A percentile compares a stretch with the other conserved stretches of the same genome.
These are phyloP conservation scores for Apiospora malaysiana DNA, from an alignment of 2,329 filamentous ascomycete genomes.

Conservation along the genomic window DNA sequence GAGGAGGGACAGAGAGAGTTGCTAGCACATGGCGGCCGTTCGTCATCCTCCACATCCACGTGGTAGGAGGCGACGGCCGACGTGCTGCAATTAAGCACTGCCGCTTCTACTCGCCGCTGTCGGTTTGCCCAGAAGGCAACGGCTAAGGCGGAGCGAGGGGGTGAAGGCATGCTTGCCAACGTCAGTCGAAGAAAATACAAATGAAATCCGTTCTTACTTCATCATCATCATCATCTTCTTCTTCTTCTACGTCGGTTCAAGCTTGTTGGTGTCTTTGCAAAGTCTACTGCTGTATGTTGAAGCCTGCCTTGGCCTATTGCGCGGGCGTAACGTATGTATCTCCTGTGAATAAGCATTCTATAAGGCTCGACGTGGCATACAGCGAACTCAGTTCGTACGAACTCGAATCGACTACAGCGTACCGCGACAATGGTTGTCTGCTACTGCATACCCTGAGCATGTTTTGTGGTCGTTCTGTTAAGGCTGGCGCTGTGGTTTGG, in stretches of 20 bases:
- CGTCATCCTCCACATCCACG: neutral
- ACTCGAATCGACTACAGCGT: too few species aligned
- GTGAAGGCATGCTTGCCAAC: constrained; percentile 16
- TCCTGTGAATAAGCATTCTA: too few species aligned
- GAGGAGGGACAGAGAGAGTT: neutral
- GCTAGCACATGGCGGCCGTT: neutral
- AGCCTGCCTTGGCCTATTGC: too few species aligned
- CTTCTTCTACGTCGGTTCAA: too few species aligned
- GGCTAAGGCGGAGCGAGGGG: neutral
- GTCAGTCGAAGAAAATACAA: neutral
- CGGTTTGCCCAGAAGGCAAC: neutral
- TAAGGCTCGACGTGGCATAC: too few species aligned
- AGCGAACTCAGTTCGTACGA: too few species aligned
- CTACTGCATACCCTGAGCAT: neutral
- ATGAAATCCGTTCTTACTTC: neutral
- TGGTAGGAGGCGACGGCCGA: neutral
- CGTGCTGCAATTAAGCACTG: constrained; percentile 15
- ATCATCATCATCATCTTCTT: neutral
- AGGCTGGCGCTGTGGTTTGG: neutral
- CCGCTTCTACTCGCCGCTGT: neutral
- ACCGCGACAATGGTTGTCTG: too few species aligned
- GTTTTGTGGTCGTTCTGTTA: neutral
- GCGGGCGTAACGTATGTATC: too few species aligned
- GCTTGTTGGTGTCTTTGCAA: too few species aligned
- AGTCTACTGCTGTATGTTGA: neutral